Evolutionary conservation across 2,329 filamentous ascomycete genomes (phyloP), one percentile per base, ranked within the genome.

Genomic region (Sodiomyces alkalinus): DNA sequence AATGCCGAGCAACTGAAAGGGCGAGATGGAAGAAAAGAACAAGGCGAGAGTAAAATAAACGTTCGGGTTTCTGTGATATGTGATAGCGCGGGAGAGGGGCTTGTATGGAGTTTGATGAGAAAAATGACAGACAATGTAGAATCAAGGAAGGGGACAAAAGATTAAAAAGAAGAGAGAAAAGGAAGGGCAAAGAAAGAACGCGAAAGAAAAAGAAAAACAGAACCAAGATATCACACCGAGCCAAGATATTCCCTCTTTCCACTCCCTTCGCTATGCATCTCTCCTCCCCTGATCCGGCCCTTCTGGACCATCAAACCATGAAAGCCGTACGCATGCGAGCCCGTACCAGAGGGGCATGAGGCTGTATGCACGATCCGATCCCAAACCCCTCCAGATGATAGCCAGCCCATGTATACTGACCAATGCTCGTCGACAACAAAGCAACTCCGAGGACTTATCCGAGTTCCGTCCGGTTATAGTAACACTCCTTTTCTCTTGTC

Each of bases 191-290:
- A 26, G n/a, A n/a, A n/a, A n/a, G n/a, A n/a, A n/a, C n/a, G n/a
- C n/a, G n/a, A 10, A 26, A 27, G 13, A 26, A 20, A 17, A 17
- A n/a, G 26, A 20, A 25, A 31, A 36, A 12, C n/a, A 29, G 14
- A 22, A 16, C 15, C 25, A 21, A 31, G 30, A 33, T 30, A 28
- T 46, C 49, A 49, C 47, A 44, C 45, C 45, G 49, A 45, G 45
- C 48, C 48, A 52, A 50, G 44, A 39, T 47, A 48, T 47, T 49
- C 42, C 52, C 45, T 12, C 17, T 44, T 49, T 40, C 52, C 51
- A 52, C 52, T 52, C 50, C 51, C 49, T 49, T 53, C 53, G 53
- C 53, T 56, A 56, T 56, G 53, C 53, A 55, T 47, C 51, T 45
- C 42, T 43, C 43, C 43, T 21, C 11, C 26, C 23, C n/a, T n/a